phyloP scores from a whole-genome alignment of 1,284 basidiomycete genomes.

The Ceratobasidium theobromae region DNA sequence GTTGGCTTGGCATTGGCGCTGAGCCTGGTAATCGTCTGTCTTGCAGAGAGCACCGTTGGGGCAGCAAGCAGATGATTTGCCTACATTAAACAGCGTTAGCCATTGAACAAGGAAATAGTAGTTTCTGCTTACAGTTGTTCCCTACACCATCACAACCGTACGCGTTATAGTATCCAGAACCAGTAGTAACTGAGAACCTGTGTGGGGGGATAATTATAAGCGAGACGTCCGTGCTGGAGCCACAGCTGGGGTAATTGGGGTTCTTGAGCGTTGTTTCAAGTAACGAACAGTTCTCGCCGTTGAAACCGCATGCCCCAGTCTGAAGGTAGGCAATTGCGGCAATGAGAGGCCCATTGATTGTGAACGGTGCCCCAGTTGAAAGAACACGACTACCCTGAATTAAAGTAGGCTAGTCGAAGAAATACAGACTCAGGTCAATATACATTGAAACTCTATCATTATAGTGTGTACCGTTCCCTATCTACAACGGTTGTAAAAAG shows the following conservation, averaged over 20 bases:
- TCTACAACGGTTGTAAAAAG: conserved; percentile 44
- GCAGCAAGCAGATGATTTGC: conserved; percentile 39
- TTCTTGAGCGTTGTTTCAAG: conserved; percentile 50
- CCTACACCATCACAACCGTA: conserved; percentile 46
- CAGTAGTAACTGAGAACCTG: conserved; percentile 47
- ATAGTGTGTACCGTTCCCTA: conserved; percentile 41
- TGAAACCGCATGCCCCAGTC: conserved; percentile 47
- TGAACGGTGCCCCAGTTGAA: conserved; percentile 42
- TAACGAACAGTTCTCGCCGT: conserved; percentile 51
- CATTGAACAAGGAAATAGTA: conserved; percentile 32
- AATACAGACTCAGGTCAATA: not conserved
- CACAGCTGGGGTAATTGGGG: conserved; percentile 46
- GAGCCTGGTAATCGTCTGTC: conserved; percentile 43
- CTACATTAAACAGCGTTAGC: conserved; percentile 31
- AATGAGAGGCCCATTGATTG: conserved; percentile 44
- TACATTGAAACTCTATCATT: not conserved
- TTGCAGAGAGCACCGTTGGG: conserved; percentile 43
- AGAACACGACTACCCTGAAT: conserved; percentile 39
- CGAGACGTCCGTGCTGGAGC: conserved; percentile 51
- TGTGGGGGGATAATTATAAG: conserved; percentile 51
- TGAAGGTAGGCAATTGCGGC: conserved; percentile 50
- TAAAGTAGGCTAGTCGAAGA: conserved; percentile 38
- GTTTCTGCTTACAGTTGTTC: conserved; percentile 45
- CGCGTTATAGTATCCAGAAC: conserved; percentile 50
- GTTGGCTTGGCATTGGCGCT: conserved; percentile 46